phyloP scores from a whole-genome alignment of 1,284 basidiomycete genomes.

The Fomitopsis schrenkii region DNA sequence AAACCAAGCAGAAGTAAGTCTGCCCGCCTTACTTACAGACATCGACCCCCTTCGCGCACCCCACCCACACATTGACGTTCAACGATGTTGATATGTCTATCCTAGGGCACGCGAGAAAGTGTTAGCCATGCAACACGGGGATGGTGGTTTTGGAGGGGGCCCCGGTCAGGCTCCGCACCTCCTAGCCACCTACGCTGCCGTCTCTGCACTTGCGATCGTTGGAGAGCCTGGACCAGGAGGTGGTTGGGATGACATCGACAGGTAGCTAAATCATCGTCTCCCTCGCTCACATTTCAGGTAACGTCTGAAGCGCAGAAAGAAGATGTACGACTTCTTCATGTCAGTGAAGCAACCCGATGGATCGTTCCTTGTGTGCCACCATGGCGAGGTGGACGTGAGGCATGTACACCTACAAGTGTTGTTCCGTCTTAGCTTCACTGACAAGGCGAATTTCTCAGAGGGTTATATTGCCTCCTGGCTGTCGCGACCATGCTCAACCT shows the following conservation, averaged over 20 bases:
- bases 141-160: constrained; percentile 91
- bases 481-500: constrained; percentile 75
- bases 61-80: neutral
- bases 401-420: constrained; percentile 29
- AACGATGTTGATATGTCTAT: neutral
- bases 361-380: constrained; percentile 85
- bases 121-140: constrained; percentile 71
- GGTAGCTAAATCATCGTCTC: constrained; percentile 37
- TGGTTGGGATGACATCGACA: constrained; percentile 82
- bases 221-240: constrained; percentile 71
- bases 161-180: constrained; percentile 88
- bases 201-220: constrained; percentile 81
- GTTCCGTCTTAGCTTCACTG: neutral
- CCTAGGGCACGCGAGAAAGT: constrained; percentile 74
- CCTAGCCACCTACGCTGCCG: constrained; percentile 87
- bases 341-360: constrained; percentile 93
- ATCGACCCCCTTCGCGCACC: neutral
- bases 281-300: neutral
- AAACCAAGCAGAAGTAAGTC: constrained; percentile 66
- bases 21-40: neutral
- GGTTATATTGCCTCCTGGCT: constrained; percentile 73
- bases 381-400: constrained; percentile 94
- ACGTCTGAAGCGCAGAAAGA: constrained; percentile 17
- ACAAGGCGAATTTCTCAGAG: constrained; percentile 36
- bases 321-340: constrained; percentile 89